Conservation (phyloP, 164 flowering plant genomes). For the Akebia trifoliata region DNA sequence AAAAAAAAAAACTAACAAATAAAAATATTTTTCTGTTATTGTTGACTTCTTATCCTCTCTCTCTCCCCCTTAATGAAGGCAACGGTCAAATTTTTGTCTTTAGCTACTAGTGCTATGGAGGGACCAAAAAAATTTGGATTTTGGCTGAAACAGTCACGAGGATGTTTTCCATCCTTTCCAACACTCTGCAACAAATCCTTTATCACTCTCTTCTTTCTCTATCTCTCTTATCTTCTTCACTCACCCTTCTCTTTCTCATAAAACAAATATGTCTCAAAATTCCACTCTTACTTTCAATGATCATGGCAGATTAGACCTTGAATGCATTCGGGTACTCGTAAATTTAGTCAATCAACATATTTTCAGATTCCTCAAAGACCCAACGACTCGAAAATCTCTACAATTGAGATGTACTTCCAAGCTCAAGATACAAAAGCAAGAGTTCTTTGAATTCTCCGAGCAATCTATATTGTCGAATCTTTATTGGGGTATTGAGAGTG, state of each 20-base stretch:
- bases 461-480: slow-evolving; percentile 61
- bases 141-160: slow-evolving; percentile 37
- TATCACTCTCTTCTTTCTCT: not conserved
- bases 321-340: slow-evolving; percentile 36
- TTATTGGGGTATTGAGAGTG: slow-evolving; percentile 60
- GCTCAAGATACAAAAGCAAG: slow-evolving; percentile 36
- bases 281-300: slow-evolving; percentile 15
- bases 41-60: too few relatives aligned
- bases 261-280: slow-evolving; percentile 11
- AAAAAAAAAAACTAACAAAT: not conserved
- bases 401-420: slow-evolving; percentile 39
- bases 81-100: slow-evolving; percentile 27
- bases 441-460: slow-evolving; percentile 59
- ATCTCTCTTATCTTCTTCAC: not conserved
- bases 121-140: slow-evolving; percentile 26
- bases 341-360: slow-evolving; percentile 36
- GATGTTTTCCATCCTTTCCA: slow-evolving; percentile 10
- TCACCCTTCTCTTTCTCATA: slow-evolving; percentile 9
- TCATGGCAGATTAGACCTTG: slow-evolving; percentile 26
- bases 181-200: slow-evolving; percentile 5
- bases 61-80: slow-evolving; percentile 5
- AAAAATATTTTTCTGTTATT: not conserved
- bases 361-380: slow-evolving; percentile 23
- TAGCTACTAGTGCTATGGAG: slow-evolving; percentile 17
- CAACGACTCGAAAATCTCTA: slow-evolving; percentile 27